Evolutionary conservation across 1,284 basidiomycete species (phyloP).

Genomic region (Mixia osmundae): DNA sequence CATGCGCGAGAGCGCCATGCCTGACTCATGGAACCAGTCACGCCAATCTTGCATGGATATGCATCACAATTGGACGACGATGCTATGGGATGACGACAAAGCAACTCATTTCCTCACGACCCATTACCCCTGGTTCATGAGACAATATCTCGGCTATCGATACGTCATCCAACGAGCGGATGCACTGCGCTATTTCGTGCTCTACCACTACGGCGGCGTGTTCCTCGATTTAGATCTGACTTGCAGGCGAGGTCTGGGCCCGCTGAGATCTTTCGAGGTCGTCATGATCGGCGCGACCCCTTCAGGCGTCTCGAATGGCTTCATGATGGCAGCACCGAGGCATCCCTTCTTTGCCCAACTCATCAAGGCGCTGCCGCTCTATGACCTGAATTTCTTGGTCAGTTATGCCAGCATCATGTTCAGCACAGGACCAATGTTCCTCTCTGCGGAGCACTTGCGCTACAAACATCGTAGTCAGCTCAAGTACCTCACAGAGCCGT

Average conservation of each 20-base stretch:
- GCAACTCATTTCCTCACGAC: slow-evolving; percentile 72
- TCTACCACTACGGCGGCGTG: slow-evolving; percentile 82
- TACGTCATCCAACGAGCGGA: slow-evolving; percentile 61
- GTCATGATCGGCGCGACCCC: slow-evolving; percentile 88
- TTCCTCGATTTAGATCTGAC: slow-evolving; percentile 97
- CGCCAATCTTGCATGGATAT: no score
- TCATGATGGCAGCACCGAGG: slow-evolving; percentile 67
- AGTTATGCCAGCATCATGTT: slow-evolving; percentile 99
- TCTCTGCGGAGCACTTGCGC: slow-evolving; percentile 48
- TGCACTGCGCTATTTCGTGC: slow-evolving; percentile 89
- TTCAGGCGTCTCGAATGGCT: slow-evolving; percentile 88
- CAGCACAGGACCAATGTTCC: slow-evolving; percentile 62
- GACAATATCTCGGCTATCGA: slow-evolving; percentile 74
- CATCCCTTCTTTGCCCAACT: slow-evolving; percentile 83
- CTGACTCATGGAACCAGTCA: no score
- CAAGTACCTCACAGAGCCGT: slow-evolving; percentile 1
- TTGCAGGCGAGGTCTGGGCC: slow-evolving; percentile 69
- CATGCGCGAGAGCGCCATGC: no score
- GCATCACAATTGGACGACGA: no score
- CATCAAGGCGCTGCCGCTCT: slow-evolving; percentile 70
- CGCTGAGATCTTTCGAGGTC: slow-evolving; percentile 64
- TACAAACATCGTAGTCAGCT: slow-evolving; percentile 14
- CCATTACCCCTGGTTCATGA: slow-evolving; percentile 75
- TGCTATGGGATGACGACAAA: slow-evolving; percentile 82
- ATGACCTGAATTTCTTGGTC: slow-evolving; percentile 75